These are phyloP conservation scores for Penicillium sp. DNA, from an alignment of 2,329 filamentous ascomycete species.

Conservation along the genomic window DNA sequence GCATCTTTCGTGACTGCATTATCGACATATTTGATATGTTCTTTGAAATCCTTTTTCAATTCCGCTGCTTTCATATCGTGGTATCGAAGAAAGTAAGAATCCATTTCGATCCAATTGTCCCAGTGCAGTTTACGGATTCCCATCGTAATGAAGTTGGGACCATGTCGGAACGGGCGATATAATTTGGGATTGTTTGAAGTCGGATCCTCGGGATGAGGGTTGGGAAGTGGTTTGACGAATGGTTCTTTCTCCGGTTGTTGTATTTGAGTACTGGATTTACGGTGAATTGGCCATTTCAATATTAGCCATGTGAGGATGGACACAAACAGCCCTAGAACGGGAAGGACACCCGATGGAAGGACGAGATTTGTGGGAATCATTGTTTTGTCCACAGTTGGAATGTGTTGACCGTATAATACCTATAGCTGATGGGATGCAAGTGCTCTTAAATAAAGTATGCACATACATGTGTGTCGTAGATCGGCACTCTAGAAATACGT, in stretches of 20 bases:
- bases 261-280: background rate
- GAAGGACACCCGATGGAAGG: background rate
- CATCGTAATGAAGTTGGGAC: constrained; percentile 15
- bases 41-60: constrained; percentile 11
- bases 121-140: constrained; percentile 17
- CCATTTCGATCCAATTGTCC: constrained; percentile 19
- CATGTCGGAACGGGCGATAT: constrained; percentile 16
- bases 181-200: background rate
- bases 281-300: background rate
- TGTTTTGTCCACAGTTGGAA: background rate
- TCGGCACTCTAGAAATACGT: background rate
- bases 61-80: constrained; percentile 15
- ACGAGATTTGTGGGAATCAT: background rate
- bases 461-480: background rate
- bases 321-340: background rate
- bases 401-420: background rate
- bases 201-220: background rate
- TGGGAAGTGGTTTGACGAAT: background rate
- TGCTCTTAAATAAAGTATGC: background rate
- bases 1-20: constrained; percentile 12
- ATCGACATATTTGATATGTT: constrained; percentile 15
- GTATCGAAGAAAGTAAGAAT: constrained; percentile 16
- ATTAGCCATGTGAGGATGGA: background rate
- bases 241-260: background rate
- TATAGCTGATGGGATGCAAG: background rate